phyloP scores from a whole-genome alignment of 2,329 filamentous ascomycete genomes.

The Talaromyces piceae region DNA sequence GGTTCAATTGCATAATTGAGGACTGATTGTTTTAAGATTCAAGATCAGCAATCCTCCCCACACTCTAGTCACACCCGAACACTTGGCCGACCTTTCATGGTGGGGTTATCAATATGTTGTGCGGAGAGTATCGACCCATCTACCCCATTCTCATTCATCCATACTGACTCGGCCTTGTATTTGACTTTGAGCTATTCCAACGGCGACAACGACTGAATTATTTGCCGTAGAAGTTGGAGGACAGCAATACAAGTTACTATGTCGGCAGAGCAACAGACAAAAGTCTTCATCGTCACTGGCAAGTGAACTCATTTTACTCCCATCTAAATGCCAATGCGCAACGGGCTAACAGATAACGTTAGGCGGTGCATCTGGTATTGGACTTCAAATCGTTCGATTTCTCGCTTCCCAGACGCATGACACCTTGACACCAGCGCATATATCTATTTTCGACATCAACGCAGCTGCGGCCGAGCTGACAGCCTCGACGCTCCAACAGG shows the following conservation, averaged over 20 bases:
- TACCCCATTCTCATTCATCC: not conserved
- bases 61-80: too few species aligned
- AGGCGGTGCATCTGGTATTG: constrained; percentile 32
- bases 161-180: not conserved
- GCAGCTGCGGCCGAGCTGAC: constrained; percentile 14
- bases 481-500: constrained; percentile 16
- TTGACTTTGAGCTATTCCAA: not conserved
- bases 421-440: constrained; percentile 17
- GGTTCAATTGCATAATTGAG: not conserved
- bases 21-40: not conserved
- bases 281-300: constrained; percentile 26
- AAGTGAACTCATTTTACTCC: constrained; percentile 3
- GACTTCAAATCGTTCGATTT: constrained; percentile 27
- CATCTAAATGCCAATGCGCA: not conserved
- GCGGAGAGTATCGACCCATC: not conserved
- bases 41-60: not conserved
- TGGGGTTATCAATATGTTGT: not conserved
- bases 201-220: not conserved
- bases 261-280: constrained; percentile 7
- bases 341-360: not conserved
- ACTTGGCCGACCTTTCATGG: not conserved
- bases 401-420: constrained; percentile 20
- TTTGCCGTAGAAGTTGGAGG: not conserved
- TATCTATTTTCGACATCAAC: constrained; percentile 29
- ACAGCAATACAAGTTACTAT: not conserved